Conservation (phyloP, 2,329 filamentous ascomycete genomes). For the Geoglossum cookeanum region DNA sequence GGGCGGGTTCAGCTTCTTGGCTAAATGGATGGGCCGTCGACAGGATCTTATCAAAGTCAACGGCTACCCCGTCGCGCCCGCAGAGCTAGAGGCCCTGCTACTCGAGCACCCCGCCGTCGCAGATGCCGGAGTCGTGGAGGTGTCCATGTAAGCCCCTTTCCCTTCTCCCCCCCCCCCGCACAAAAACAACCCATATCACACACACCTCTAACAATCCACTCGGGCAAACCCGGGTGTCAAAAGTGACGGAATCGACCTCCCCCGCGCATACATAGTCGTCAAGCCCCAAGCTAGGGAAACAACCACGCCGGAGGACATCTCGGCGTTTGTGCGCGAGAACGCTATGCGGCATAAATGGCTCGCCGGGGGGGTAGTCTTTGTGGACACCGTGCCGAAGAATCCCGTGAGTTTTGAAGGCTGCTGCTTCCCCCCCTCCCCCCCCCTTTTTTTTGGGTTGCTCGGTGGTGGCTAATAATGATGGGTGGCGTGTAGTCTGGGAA, state of each 20-base stretch:
- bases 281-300: neutral
- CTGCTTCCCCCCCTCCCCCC: neutral
- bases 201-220: too few species aligned
- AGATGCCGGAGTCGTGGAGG: slow-evolving; percentile 36
- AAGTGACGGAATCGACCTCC: neutral
- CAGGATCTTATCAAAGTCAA: slow-evolving; percentile 43
- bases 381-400: slow-evolving; percentile 8
- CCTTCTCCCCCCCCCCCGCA: too few species aligned
- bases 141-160: slow-evolving; percentile 25
- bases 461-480: neutral
- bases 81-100: slow-evolving; percentile 34
- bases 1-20: too few species aligned
- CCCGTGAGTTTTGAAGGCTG: neutral
- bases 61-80: slow-evolving; percentile 40
- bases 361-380: slow-evolving; percentile 5
- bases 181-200: too few species aligned
- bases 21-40: too few species aligned
- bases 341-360: slow-evolving; percentile 7
- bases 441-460: too few species aligned
- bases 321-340: neutral
- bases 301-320: slow-evolving; percentile 3
- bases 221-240: too few species aligned
- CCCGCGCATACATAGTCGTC: slow-evolving; percentile 4
- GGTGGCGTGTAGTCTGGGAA: slow-evolving; percentile 5
- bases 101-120: slow-evolving; percentile 32